Base-by-base conservation (phyloP, 345 rosid species). In the Ceriops decandra region DNA sequence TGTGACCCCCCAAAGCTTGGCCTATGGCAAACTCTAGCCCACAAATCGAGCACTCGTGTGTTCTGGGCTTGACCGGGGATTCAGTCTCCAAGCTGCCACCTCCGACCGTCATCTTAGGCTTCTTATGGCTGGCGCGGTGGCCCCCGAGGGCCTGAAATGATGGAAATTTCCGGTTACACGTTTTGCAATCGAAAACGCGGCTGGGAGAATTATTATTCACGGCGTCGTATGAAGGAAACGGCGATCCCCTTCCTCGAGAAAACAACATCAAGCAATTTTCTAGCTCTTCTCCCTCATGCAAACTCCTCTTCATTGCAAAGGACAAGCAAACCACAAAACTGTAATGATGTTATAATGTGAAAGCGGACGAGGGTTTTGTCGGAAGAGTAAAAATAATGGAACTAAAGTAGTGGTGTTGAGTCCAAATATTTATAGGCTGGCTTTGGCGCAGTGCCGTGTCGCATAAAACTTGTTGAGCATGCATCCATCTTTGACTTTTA, bases 1-100 rank as follows among this genome's bases (percentile, higher is more conserved):
- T 86, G 67, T 88, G 93, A 13, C 93, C 90, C 1, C 90, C 90
- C 19, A 85, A 60, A 1, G 93, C 88, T 69, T 88, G 90, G 7
- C 90, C 97, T 51, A 93, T 80, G 0, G 96, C 80, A 57, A 93
- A 93, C 80, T 89, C 93, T 1, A 86, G 78, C 6, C 98, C 98
- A 49, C 98, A 93, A 1, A 93, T 84, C 5, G 97, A 89, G 69
- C 98, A 93, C 82, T 87, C 90, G 38, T 93, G 98, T 1, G 88
- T 79, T 16, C 64, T 74, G 4, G 78, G 78, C 74, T 85, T 88
- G 2, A 35, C 54, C 6, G 86, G 81, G 1, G 66, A 69, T 2
- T 57, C 78, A 58, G 16, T 59, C 49, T 77, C 77, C 1, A 56
- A 8, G 8, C 52, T 70, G 0, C 70, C 76, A 1, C 31, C 72